A percentile compares a stretch with the other conserved stretches of the same genome.
Conservation (phyloP, 2,329 filamentous ascomycete genomes). For the Dothistroma pini region DNA sequence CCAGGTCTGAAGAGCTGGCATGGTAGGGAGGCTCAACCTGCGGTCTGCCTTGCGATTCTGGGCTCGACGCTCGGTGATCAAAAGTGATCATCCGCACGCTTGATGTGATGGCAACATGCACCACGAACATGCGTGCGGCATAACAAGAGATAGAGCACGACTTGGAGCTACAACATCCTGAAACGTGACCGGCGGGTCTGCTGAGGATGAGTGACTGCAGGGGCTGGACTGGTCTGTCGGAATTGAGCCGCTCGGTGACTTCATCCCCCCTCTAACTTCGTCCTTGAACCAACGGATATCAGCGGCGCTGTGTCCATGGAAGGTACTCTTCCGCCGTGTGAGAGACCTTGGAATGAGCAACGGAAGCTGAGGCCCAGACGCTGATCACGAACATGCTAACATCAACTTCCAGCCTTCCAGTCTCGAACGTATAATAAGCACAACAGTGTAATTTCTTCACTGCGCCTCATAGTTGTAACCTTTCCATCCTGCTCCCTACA, state of each 20-base stretch:
- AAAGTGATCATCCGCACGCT: not conserved
- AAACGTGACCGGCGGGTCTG: not conserved
- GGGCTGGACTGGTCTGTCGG: not conserved
- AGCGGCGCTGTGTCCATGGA: not conserved
- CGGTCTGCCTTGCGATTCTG: constrained; percentile 32
- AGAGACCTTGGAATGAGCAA: not conserved
- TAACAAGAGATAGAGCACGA: not conserved
- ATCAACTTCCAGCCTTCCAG: not conserved
- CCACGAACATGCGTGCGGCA: not conserved
- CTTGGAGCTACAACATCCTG: not conserved
- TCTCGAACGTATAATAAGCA: not conserved
- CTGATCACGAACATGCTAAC: not conserved
- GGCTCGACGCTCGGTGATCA: constrained; percentile 36
- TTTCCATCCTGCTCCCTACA: constrained; percentile 17
- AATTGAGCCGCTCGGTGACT: not conserved
- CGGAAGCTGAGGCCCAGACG: not conserved
- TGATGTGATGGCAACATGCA: not conserved
- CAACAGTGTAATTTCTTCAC: not conserved
- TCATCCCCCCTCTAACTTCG: not conserved
- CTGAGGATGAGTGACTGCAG: not conserved
- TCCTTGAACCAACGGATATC: not conserved
- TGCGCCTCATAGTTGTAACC: not conserved
- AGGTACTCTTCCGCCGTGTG: not conserved
- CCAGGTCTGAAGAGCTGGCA: constrained; percentile 50
- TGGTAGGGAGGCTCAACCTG: constrained; percentile 11